Percentiles rank a stretch among this genome's conserved stretches.
Evolutionary conservation across 2,329 filamentous ascomycete species (phyloP).

Genomic region (Elsinoe ampelina): DNA sequence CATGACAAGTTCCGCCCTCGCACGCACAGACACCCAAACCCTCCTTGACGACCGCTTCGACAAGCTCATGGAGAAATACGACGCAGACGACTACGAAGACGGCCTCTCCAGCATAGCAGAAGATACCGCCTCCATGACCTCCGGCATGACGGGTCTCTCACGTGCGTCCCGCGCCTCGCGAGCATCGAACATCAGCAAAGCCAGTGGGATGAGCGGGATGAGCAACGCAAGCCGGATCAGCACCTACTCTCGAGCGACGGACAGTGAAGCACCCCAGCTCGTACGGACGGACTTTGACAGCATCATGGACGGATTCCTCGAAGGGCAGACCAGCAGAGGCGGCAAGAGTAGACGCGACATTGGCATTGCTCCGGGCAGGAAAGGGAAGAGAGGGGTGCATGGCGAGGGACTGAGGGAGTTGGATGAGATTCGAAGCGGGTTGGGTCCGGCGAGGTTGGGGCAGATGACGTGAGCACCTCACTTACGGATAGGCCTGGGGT

Average conservation of each 20-base stretch:
- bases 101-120: conserved; percentile 29
- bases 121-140: conserved; percentile 38
- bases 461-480: neutral
- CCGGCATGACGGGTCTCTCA: conserved; percentile 44
- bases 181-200: conserved; percentile 28
- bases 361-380: conserved; percentile 22
- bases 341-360: conserved; percentile 43
- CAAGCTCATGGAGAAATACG: conserved; percentile 72
- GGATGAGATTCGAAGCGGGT: conserved; percentile 72
- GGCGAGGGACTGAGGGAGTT: conserved; percentile 78
- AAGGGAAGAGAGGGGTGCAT: conserved; percentile 69
- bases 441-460: conserved; percentile 64
- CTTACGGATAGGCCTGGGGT: no score
- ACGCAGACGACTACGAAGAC: conserved; percentile 40
- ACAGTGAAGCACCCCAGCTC: conserved; percentile 38
- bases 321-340: conserved; percentile 54
- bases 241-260: conserved; percentile 26
- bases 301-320: conserved; percentile 90
- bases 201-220: conserved; percentile 31
- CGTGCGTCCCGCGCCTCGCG: conserved; percentile 31
- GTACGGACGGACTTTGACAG: conserved; percentile 72
- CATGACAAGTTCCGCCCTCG: conserved; percentile 81
- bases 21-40: conserved; percentile 77
- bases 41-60: conserved; percentile 88
- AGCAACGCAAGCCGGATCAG: conserved; percentile 24